Percentiles rank a stretch among this genome's conserved stretches.
These are phyloP conservation scores for Metschnikowia vanudenii DNA, from an alignment of 805 yeast genomes.

Conservation along the genomic window DNA sequence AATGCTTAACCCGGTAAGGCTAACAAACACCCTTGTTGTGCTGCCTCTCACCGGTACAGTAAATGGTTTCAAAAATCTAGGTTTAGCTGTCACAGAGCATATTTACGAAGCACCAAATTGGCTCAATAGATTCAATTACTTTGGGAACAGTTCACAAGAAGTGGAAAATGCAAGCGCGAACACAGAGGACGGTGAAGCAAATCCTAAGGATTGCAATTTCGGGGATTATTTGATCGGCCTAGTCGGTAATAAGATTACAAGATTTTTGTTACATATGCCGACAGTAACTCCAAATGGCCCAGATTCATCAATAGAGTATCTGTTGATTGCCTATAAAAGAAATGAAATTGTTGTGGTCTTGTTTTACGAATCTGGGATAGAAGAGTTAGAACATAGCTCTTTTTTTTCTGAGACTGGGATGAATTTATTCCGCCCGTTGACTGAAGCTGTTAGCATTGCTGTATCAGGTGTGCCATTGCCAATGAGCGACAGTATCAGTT, in stretches of 20 bases:
- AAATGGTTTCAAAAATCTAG: slow-evolving; percentile 30
- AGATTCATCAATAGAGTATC: slow-evolving; percentile 24
- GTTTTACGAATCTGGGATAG: slow-evolving; percentile 30
- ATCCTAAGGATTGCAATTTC: neutral
- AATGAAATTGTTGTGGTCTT: slow-evolving; percentile 25
- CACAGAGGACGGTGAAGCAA: slow-evolving; percentile 9
- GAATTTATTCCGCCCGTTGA: slow-evolving; percentile 23
- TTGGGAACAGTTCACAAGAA: slow-evolving; percentile 1
- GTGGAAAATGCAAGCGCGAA: slow-evolving; percentile 11
- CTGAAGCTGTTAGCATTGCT: slow-evolving; percentile 19
- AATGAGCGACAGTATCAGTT: slow-evolving; percentile 29
- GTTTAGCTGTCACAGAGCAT: slow-evolving; percentile 19
- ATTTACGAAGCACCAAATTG: slow-evolving; percentile 15
- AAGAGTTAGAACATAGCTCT: slow-evolving; percentile 21
- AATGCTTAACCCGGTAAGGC: slow-evolving; percentile 32
- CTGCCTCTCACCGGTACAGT: slow-evolving; percentile 40
- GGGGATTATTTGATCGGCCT: slow-evolving; percentile 31
- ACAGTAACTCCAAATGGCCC: slow-evolving; percentile 8
- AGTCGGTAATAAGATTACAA: slow-evolving; percentile 17
- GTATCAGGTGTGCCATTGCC: neutral
- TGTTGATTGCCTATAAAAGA: slow-evolving; percentile 30
- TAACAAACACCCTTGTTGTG: slow-evolving; percentile 37
- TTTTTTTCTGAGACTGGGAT: slow-evolving; percentile 26
- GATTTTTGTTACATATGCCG: slow-evolving; percentile 28
- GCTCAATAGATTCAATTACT: slow-evolving; percentile 7